Conservation (phyloP, 1,139 yeast species). For the Candida buenavistaensis region DNA sequence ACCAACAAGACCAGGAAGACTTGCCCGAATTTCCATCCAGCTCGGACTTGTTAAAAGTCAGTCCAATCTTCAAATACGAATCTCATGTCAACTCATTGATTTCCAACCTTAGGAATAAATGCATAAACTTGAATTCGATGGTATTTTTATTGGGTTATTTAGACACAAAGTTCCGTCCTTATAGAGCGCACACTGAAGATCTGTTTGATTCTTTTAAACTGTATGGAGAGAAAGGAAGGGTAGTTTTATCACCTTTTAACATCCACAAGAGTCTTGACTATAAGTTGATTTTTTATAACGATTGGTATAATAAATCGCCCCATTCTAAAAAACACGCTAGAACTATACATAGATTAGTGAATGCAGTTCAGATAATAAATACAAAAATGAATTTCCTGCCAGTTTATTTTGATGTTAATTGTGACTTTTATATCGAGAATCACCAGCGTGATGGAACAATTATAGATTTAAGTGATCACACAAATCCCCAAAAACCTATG, state of each 20-base stretch:
- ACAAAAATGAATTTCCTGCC: constrained; percentile 15
- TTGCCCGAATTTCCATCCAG: constrained; percentile 31
- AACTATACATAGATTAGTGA: constrained; percentile 24
- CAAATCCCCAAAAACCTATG: no score
- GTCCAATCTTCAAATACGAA: constrained; percentile 34
- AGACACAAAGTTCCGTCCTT: constrained; percentile 27
- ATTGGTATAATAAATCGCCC: constrained; percentile 36
- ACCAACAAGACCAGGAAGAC: constrained; percentile 10
- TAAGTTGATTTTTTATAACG: constrained; percentile 34
- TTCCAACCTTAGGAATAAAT: constrained; percentile 25
- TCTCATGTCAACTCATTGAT: constrained; percentile 31
- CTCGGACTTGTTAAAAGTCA: constrained; percentile 32
- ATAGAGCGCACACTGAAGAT: constrained; percentile 7
- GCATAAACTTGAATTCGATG: constrained; percentile 26
- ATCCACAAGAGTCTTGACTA: constrained; percentile 16
- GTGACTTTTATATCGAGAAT: constrained; percentile 13
- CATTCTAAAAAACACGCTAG: constrained; percentile 17
- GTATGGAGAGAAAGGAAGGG: constrained; percentile 16
- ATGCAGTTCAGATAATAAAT: constrained; percentile 22
- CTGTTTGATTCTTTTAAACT: constrained; percentile 6
- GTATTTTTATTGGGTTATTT: constrained; percentile 33
- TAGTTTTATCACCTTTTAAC: constrained; percentile 21
- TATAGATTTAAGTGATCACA: no score
- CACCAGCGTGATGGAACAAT: no score
- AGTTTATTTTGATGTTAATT: constrained; percentile 26